These are phyloP conservation scores for Aureobasidium namibiae DNA, from an alignment of 2,329 filamentous ascomycete species.

Conservation along the genomic window DNA sequence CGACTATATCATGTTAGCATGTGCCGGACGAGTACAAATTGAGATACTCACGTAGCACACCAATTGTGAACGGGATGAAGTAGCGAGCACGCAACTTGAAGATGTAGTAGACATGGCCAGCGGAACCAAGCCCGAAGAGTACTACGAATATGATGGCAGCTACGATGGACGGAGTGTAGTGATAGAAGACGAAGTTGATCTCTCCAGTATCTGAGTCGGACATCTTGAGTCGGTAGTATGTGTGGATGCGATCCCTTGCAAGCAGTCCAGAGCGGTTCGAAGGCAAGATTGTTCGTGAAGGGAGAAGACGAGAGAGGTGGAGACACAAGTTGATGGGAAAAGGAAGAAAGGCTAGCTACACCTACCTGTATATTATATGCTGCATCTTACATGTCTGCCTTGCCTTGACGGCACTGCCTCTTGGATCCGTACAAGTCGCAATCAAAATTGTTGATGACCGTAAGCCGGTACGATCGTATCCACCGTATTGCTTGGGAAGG, in stretches of 20 bases:
- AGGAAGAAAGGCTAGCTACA: neutral
- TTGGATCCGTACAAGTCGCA: neutral
- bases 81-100: slow-evolving; percentile 24
- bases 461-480: neutral
- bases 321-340: neutral
- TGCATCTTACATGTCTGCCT: slow-evolving; percentile 1
- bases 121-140: neutral
- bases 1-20: slow-evolving; percentile 24
- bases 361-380: neutral
- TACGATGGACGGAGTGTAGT: slow-evolving; percentile 4
- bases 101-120: slow-evolving; percentile 5
- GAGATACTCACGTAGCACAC: slow-evolving; percentile 37
- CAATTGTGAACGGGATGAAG: slow-evolving; percentile 40
- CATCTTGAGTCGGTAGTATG: neutral
- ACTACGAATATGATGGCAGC: slow-evolving; percentile 10
- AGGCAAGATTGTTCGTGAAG: neutral
- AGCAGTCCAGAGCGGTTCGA: neutral
- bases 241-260: neutral
- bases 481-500: neutral
- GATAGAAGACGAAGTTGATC: slow-evolving; percentile 6
- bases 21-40: neutral
- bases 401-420: neutral
- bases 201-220: neutral
- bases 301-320: neutral
- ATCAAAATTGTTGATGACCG: slow-evolving; percentile 6